Conservation (phyloP, 176 grass and related monocot genomes). For the Avena sativa region DNA sequence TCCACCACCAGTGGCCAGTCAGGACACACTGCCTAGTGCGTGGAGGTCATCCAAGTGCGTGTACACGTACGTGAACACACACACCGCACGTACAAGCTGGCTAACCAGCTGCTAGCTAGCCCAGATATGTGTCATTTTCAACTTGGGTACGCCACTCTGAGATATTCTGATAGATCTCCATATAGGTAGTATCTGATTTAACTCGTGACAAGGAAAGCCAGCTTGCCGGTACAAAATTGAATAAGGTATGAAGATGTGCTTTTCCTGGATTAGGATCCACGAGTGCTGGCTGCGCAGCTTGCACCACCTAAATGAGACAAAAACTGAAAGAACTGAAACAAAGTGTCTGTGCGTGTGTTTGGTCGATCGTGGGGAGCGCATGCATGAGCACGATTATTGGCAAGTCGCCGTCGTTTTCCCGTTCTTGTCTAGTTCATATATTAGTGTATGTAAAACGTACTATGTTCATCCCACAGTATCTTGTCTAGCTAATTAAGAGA, state of each 20-base stretch:
- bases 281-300: slow-evolving; percentile 38
- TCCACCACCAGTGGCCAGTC: background rate
- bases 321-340: background rate
- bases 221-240: slow-evolving; percentile 6
- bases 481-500: background rate
- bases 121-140: background rate
- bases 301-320: slow-evolving; percentile 40
- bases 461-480: background rate
- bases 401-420: background rate
- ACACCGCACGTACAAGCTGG: background rate
- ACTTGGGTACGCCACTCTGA: background rate
- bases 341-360: background rate
- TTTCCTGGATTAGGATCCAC: slow-evolving; percentile 45
- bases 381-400: background rate
- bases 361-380: background rate
- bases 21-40: slow-evolving; percentile 6
- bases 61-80: slow-evolving; percentile 17
- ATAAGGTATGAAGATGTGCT: background rate
- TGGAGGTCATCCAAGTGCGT: slow-evolving; percentile 16
- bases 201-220: background rate
- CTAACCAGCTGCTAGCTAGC: background rate
- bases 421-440: background rate
- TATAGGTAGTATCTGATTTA: slow-evolving; percentile 8
- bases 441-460: too few relatives aligned
- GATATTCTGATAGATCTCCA: background rate